Evolutionary conservation across 1,139 yeast species (phyloP), one percentile per base, ranked within the genome.

Genomic region (Candida dubliniensis): DNA sequence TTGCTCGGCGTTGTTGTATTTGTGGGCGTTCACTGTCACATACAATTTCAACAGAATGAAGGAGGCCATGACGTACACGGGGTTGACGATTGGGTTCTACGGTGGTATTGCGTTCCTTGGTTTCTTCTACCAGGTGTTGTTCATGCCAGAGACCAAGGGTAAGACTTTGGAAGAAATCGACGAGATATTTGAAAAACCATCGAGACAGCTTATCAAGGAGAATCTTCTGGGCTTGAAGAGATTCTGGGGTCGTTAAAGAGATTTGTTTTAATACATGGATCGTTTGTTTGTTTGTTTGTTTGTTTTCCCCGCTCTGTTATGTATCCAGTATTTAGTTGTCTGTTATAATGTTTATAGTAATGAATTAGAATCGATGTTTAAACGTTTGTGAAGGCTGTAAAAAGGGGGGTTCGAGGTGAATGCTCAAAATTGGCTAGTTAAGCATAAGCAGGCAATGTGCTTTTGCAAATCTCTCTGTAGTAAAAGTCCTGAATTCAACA

Each of bases 1-100:
- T 31, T 71, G 81, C 50, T 78, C 85, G 11, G 69, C 79, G 2
- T 62, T 72, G 53, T 63, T 82, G 42, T 79, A 80, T 60, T 67
- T 82, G 58, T 82, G 87, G 84, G 69, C 81, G 7, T 81, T 82
- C 64, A 79, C 78, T 50, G 82, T 81, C 61, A 65, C 87, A 55
- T 66, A 72, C 69, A 64, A 82, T 73, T 65, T 82, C 67, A 70
- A 71, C 53, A 58, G 65, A 53, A 74, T 82, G 87, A 65, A 79
- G 63, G 51, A 67, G 49, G 83, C 80, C 27, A 65, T 82, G 76
- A 77, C 84, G 1, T 77, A 77, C 57, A 71, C 84, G n/a, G 82
- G 86, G 36, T 74, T 81, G 50, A 73, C 81, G 6, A 62, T 80
- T 41, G 85, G 86, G 1, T 81, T 81, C 69, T 81, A 78, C 54